Percentiles rank a stretch among this genome's conserved stretches.
These are phyloP conservation scores for Verticillium longisporum DNA, from an alignment of 2,329 filamentous ascomycete species.

Conservation along the genomic window DNA sequence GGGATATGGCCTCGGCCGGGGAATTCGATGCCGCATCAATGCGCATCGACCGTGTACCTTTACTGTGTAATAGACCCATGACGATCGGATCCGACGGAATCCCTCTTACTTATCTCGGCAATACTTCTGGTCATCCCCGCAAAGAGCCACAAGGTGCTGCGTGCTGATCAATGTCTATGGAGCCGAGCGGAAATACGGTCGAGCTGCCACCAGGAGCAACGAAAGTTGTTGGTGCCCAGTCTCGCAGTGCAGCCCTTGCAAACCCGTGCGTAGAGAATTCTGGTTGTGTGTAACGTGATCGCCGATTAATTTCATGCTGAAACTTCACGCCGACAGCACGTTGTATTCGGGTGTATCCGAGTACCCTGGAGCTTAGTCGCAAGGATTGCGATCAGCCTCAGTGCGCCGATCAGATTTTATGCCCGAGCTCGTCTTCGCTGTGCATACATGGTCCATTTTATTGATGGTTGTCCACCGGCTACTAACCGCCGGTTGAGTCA, in stretches of 20 bases:
- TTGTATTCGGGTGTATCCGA: background rate
- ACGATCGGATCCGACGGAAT: background rate
- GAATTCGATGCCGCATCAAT: background rate
- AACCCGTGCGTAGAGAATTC: too few species aligned
- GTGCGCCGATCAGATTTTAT: background rate
- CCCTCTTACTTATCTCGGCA: background rate
- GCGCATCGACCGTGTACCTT: background rate
- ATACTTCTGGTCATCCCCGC: background rate
- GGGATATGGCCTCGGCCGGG: background rate
- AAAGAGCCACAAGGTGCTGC: background rate
- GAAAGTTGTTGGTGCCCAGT: background rate
- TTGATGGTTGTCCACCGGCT: too few species aligned
- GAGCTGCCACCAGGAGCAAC: background rate
- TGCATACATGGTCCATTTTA: too few species aligned
- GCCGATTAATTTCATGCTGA: background rate
- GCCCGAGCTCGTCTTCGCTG: background rate
- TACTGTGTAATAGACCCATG: background rate
- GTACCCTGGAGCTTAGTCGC: background rate
- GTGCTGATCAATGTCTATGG: background rate
- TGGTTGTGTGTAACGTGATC: background rate
- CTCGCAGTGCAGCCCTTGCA: background rate
- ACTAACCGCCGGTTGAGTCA: too few species aligned
- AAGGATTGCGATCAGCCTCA: background rate
- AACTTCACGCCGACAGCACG: background rate
- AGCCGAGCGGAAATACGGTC: background rate